Percentiles rank a stretch among this genome's conserved stretches.
Evolutionary conservation across 1,139 yeast species (phyloP).

Genomic region (Yamadazyma atlantica): DNA sequence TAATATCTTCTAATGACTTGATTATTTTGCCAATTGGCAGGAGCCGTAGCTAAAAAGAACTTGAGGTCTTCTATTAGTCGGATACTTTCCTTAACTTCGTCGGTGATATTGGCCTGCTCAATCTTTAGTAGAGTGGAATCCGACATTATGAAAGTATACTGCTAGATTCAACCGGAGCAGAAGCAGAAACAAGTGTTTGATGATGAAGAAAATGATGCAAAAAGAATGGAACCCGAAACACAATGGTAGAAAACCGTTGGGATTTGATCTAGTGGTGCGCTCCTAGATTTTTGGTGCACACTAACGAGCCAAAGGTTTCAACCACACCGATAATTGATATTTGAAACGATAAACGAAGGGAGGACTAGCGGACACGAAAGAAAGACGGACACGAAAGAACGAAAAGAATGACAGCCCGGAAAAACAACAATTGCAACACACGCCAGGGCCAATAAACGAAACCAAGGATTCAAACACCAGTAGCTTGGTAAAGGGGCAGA

Average conservation of each 20-base stretch:
- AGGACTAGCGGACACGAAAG: too few relatives aligned
- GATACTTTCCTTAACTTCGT: conserved; percentile 49
- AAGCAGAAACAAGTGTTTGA: neutral
- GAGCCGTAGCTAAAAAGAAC: conserved; percentile 87
- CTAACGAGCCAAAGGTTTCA: neutral
- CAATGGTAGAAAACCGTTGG: neutral
- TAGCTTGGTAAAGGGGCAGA: too few relatives aligned
- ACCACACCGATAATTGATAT: too few relatives aligned
- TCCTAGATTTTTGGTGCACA: neutral
- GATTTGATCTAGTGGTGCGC: neutral
- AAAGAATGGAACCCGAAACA: too few relatives aligned
- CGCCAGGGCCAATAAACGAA: too few relatives aligned
- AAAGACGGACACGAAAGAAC: too few relatives aligned
- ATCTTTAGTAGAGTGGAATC: conserved; percentile 8
- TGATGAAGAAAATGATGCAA: too few relatives aligned
- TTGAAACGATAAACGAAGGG: too few relatives aligned
- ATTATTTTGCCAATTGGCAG: conserved; percentile 89
- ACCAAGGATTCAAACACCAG: too few relatives aligned
- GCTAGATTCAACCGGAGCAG: too few relatives aligned
- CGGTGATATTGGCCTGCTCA: conserved; percentile 13
- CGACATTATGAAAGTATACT: conserved; percentile 6
- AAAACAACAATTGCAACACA: too few relatives aligned
- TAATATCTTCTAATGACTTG: conserved; percentile 86
- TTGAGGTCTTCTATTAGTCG: conserved; percentile 73
- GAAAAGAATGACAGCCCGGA: too few relatives aligned